Conservation (phyloP, 2,329 filamentous ascomycete genomes). For the Apiospora malaysiana region DNA sequence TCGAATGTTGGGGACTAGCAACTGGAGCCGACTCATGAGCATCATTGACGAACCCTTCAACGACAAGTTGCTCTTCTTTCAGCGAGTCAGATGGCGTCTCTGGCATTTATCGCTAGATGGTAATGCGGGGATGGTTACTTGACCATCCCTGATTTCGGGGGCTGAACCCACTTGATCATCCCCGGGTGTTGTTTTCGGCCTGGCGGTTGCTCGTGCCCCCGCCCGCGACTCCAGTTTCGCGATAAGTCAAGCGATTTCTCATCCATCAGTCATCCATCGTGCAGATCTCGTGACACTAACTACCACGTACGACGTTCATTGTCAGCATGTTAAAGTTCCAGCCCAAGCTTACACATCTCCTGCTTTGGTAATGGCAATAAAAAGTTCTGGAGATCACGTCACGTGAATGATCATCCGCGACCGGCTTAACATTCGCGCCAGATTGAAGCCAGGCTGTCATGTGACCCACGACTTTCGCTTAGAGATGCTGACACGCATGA, state of each 20-base stretch:
- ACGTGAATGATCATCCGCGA: too few relatives aligned
- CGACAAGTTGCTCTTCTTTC: neutral
- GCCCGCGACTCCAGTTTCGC: neutral
- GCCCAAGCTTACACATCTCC: too few relatives aligned
- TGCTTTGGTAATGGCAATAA: too few relatives aligned
- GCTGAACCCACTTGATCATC: neutral
- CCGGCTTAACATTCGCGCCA: too few relatives aligned
- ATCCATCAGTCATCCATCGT: neutral
- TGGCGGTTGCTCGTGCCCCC: neutral
- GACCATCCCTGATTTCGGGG: neutral
- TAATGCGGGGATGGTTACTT: neutral
- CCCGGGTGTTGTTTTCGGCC: neutral
- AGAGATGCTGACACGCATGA: too few relatives aligned
- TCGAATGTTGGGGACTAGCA: neutral
- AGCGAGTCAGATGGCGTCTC: neutral
- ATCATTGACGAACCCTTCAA: neutral
- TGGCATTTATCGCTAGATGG: neutral
- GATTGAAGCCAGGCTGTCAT: neutral
- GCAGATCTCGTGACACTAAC: neutral
- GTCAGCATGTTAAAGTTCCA: too few relatives aligned
- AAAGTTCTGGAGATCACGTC: too few relatives aligned
- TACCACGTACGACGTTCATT: neutral
- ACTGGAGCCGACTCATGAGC: neutral
- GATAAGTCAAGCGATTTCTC: neutral
- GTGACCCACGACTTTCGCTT: neutral